phyloP scores from a whole-genome alignment of 2,329 filamentous ascomycete genomes.

The Botrytis paeoniae region DNA sequence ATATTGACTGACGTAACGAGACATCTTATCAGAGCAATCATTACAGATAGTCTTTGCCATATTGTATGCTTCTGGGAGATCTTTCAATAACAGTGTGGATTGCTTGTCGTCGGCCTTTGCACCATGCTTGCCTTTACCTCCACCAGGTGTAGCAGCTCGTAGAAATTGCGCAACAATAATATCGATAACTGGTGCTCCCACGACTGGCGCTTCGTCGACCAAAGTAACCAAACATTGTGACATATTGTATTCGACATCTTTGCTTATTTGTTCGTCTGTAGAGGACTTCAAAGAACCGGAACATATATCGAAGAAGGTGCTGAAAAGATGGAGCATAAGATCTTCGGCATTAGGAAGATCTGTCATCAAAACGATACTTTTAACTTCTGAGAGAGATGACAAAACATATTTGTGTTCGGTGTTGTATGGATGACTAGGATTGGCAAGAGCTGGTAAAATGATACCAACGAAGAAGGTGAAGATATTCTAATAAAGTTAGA shows the following conservation, averaged over 20 bases:
- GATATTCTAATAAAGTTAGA: conserved; percentile 63
- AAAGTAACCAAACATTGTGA: conserved; percentile 79
- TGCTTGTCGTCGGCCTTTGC: conserved; percentile 68
- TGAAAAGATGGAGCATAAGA: conserved; percentile 79
- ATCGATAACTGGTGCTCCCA: conserved; percentile 82
- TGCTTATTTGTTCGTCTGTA: conserved; percentile 78
- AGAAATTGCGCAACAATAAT: conserved; percentile 95
- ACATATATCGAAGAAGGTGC: conserved; percentile 86
- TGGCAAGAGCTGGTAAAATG: conserved; percentile 79
- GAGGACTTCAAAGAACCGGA: conserved; percentile 72
- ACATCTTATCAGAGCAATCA: conserved; percentile 87
- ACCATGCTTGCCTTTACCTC: conserved; percentile 51
- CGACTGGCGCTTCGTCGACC: conserved; percentile 76
- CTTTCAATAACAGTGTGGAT: conserved; percentile 78
- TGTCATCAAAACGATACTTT: conserved; percentile 88
- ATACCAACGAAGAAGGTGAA: conserved; percentile 84
- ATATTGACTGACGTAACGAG: conserved; percentile 88
- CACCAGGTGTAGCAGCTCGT: conserved; percentile 71
- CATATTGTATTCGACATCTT: conserved; percentile 92
- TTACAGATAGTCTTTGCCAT: conserved; percentile 96
- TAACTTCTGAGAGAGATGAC: conserved; percentile 83
- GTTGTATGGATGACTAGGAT: conserved; percentile 87
- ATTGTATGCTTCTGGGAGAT: conserved; percentile 88
- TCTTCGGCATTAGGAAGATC: conserved; percentile 81
- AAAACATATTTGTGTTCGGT: conserved; percentile 90